Evolutionary conservation across 768 basidiomycete species (phyloP).

Genomic region (Hypsizygus marmoreus): DNA sequence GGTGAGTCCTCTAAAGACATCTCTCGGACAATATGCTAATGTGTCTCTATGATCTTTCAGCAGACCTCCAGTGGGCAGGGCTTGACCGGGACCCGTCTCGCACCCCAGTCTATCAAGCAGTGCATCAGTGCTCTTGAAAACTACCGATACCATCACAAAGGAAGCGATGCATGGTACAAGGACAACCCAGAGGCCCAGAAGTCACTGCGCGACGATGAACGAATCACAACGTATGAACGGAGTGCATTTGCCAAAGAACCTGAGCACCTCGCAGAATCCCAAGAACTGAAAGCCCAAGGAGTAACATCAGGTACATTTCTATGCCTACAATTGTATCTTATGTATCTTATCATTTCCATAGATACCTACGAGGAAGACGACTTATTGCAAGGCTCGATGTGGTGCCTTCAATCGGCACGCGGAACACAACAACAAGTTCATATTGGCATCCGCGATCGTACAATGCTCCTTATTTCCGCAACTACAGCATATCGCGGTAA

Average conservation of each 20-base stretch:
- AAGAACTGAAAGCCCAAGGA: not conserved
- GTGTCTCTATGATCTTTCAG: too few relatives aligned
- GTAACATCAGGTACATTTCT: not conserved
- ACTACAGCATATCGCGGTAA: not conserved
- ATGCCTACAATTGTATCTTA: not conserved
- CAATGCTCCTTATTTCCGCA: not conserved
- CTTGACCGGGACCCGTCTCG: conserved; percentile 1
- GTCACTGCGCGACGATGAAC: not conserved
- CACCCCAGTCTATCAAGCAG: conserved; percentile 1
- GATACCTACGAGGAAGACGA: not conserved
- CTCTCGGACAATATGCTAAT: too few relatives aligned
- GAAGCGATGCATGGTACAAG: conserved; percentile 2
- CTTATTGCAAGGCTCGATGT: not conserved
- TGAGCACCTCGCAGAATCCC: conserved; percentile 1
- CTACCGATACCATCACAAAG: conserved; percentile 1
- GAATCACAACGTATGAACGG: not conserved
- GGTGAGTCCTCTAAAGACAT: not conserved
- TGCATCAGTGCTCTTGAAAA: conserved; percentile 3
- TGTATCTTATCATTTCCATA: not conserved
- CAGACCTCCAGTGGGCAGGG: not conserved
- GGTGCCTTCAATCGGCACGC: not conserved
- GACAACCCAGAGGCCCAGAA: not conserved
- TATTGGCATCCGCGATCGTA: not conserved
- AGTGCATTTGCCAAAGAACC: not conserved
- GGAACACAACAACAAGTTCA: not conserved